phyloP scores from a whole-genome alignment of 2,329 filamentous ascomycete genomes.

The Aspergillus fumigatiaffinis region DNA sequence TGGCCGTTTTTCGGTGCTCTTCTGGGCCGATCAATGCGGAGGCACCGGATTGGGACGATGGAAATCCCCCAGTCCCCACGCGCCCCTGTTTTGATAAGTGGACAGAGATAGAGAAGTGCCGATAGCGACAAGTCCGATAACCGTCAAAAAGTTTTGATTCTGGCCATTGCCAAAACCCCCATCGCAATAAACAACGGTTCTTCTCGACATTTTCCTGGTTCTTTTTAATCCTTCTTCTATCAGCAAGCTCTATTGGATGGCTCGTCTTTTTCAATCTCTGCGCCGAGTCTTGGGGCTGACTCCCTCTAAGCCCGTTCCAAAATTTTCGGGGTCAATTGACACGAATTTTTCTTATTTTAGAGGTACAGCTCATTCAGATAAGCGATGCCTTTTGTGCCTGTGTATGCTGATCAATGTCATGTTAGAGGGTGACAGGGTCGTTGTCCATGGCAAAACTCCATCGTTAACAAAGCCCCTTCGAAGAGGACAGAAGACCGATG shows the following conservation, averaged over 20 bases:
- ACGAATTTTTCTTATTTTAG: slow-evolving; percentile 37
- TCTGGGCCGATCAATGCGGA: background rate
- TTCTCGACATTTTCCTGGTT: slow-evolving; percentile 4
- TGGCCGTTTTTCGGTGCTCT: background rate
- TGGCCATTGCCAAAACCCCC: background rate
- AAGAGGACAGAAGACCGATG: slow-evolving; percentile 32
- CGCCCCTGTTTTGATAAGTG: background rate
- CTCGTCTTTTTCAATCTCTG: slow-evolving; percentile 31
- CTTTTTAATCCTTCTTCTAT: background rate
- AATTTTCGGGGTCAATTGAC: slow-evolving; percentile 29
- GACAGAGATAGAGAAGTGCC: background rate
- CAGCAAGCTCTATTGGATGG: slow-evolving; percentile 22
- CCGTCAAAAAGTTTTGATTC: background rate
- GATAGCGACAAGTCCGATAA: background rate
- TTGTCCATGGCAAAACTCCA: slow-evolving; percentile 37
- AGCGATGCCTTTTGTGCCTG: background rate
- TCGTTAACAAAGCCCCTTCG: slow-evolving; percentile 42
- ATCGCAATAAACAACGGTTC: background rate
- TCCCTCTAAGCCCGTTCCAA: slow-evolving; percentile 12
- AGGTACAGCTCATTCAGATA: slow-evolving; percentile 22
- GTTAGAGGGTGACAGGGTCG: slow-evolving; percentile 42
- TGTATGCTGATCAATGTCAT: background rate
- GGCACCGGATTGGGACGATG: background rate
- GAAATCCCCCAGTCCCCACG: background rate
- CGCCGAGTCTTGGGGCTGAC: slow-evolving; percentile 27